Base-by-base conservation (phyloP, 2,329 filamentous ascomycete species). In the Colletotrichum sp. region DNA sequence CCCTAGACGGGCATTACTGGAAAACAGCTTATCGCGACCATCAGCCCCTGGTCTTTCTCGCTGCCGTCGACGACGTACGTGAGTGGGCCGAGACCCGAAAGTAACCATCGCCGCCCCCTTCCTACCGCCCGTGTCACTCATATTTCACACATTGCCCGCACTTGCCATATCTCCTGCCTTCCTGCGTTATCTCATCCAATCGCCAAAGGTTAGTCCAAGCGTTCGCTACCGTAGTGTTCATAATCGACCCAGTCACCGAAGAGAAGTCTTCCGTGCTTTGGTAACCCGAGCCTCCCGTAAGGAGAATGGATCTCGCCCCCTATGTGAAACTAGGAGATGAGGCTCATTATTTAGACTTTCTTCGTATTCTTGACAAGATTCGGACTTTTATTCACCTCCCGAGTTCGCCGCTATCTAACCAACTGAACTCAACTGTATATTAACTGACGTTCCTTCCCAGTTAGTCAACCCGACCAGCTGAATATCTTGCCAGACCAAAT, bases 401-500 rank as follows among this genome's bases (percentile, higher is more conserved):
- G 27, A 59, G 12, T 6, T 15, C 6, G 1, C 3, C 7, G 4
- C 22, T 28, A 22, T 7, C 52, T 59, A 13, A 25, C 3, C 2
- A 25, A 8, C 55, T 59, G 13, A 27, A 27, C 55, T 59, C 7
- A 59, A 19, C 4, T 16, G 7, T 28, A 61, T 22, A 4, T 15
- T 8, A 61, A 32, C 0, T 32, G 11, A 22, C 1, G 3, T 32
- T 61, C 0, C 1, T 2, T 28, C 16, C 25, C 27, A 59, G 4
- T 32, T 7, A 3, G 3, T 4, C 3, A 30, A 61, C 22, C 0
- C n/a, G 1, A 2, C 1, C 2, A 34, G 8, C 6, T 22, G 0
- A 28, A 12, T 0, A 32, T 22, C 59, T 22, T 61, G 19, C 19
- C 28, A 0, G 2, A 8, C 19, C 5, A 34, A 19, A 28, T 1